Conservation (phyloP, 2,329 filamentous ascomycete genomes). For the Diaporthe citrichinensis region DNA sequence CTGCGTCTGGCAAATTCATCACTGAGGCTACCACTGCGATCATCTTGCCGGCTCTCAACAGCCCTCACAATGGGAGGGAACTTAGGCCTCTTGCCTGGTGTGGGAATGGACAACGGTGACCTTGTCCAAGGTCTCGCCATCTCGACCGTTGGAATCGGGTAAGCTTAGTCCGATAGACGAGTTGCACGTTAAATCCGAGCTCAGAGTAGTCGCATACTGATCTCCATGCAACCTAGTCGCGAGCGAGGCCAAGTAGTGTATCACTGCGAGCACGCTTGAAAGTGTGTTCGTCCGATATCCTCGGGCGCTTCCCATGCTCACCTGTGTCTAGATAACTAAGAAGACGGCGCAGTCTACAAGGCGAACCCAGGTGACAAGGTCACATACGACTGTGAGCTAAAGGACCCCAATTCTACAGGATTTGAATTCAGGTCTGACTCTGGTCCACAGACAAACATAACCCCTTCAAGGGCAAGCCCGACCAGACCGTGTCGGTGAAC, state of each 20-base stretch:
- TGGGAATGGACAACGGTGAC: neutral
- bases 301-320: neutral
- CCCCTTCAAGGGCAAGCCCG: slow-evolving; percentile 43
- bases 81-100: neutral
- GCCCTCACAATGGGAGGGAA: neutral
- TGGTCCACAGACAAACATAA: slow-evolving; percentile 40
- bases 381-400: neutral
- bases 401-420: no score
- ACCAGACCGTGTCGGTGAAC: slow-evolving; percentile 43
- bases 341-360: slow-evolving; percentile 2
- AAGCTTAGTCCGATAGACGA: neutral
- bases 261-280: neutral
- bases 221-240: neutral
- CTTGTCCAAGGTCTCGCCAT: neutral
- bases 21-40: neutral
- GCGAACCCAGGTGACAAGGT: neutral
- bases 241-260: neutral
- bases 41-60: neutral
- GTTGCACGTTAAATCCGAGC: neutral
- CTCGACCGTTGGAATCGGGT: neutral
- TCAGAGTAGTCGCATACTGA: neutral
- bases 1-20: neutral
- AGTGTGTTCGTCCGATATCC: neutral
- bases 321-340: neutral
- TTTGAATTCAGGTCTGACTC: neutral